Percentiles rank a stretch among this genome's conserved stretches.
These are phyloP conservation scores for Cutaneotrichosporon curvatum DNA, from an alignment of 1,284 basidiomycete genomes.

Conservation along the genomic window DNA sequence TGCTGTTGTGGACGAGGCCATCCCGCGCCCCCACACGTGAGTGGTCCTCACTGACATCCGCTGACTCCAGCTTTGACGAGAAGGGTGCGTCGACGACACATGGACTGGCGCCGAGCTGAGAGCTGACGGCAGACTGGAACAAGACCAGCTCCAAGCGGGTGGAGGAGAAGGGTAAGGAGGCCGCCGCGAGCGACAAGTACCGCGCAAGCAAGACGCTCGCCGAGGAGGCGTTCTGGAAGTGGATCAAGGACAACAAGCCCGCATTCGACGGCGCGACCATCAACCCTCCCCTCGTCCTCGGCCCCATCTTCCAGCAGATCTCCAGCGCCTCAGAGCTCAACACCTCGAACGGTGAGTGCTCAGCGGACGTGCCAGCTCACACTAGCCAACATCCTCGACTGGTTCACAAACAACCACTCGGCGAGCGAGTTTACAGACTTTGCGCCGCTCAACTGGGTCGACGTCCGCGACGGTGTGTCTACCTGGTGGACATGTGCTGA, in stretches of 20 bases:
- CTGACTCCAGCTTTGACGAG: constrained; percentile 6
- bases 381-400: constrained; percentile 39
- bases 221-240: constrained; percentile 48
- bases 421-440: constrained; percentile 38
- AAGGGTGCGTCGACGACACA: constrained; percentile 1
- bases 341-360: constrained; percentile 48
- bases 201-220: constrained; percentile 57
- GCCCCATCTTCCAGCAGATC: constrained; percentile 53
- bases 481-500: background rate
- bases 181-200: constrained; percentile 50
- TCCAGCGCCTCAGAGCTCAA: constrained; percentile 51
- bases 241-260: constrained; percentile 54
- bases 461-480: constrained; percentile 50
- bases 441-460: constrained; percentile 50
- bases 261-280: constrained; percentile 55
- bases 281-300: constrained; percentile 51
- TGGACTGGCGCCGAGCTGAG: background rate
- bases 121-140: constrained; percentile 56
- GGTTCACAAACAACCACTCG: constrained; percentile 44
- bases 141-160: constrained; percentile 51
- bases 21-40: constrained; percentile 7
- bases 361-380: background rate
- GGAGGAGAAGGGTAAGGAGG: constrained; percentile 51
- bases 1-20: constrained; percentile 47
- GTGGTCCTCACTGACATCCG: background rate